phyloP scores from a whole-genome alignment of 2,329 filamentous ascomycete species.

The Fusarium tupiense region DNA sequence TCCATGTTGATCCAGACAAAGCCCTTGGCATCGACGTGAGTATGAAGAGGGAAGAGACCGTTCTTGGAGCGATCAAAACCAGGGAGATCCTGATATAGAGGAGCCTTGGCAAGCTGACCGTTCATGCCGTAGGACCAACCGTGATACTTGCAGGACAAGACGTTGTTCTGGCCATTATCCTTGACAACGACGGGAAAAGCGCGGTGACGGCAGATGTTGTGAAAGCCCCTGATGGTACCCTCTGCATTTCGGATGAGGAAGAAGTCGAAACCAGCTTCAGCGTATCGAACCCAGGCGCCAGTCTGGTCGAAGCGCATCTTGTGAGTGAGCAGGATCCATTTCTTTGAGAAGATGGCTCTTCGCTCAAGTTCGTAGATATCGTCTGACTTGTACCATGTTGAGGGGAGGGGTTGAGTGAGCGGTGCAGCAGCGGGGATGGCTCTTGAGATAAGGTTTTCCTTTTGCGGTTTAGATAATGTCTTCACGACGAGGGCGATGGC shows the following conservation, averaged over 20 bases:
- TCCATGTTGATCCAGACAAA: constrained; percentile 70
- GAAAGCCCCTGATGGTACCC: constrained; percentile 67
- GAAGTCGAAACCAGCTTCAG: constrained; percentile 65
- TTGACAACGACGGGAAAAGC: constrained; percentile 66
- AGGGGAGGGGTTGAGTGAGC: constrained; percentile 30
- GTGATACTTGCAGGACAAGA: constrained; percentile 70
- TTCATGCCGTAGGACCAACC: constrained; percentile 69
- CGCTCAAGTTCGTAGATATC: constrained; percentile 66
- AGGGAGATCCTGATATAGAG: constrained; percentile 64
- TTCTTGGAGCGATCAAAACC: constrained; percentile 66
- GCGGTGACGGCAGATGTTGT: constrained; percentile 70
- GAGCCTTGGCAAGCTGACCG: constrained; percentile 69
- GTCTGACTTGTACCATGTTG: constrained; percentile 60
- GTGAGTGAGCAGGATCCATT: constrained; percentile 66
- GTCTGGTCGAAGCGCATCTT: constrained; percentile 58
- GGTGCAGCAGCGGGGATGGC: constrained; percentile 18
- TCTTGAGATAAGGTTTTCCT: constrained; percentile 18
- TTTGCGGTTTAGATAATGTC: constrained; percentile 20
- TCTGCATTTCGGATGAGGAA: constrained; percentile 63
- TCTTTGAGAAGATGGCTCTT: constrained; percentile 65
- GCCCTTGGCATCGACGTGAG: constrained; percentile 61
- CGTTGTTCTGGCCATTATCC: constrained; percentile 58
- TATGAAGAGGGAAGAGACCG: constrained; percentile 63
- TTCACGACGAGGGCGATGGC: background rate
- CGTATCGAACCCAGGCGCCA: constrained; percentile 66